Conservation (phyloP, 495 filamentous ascomycete genomes). For the Cladorrhinum samala region DNA sequence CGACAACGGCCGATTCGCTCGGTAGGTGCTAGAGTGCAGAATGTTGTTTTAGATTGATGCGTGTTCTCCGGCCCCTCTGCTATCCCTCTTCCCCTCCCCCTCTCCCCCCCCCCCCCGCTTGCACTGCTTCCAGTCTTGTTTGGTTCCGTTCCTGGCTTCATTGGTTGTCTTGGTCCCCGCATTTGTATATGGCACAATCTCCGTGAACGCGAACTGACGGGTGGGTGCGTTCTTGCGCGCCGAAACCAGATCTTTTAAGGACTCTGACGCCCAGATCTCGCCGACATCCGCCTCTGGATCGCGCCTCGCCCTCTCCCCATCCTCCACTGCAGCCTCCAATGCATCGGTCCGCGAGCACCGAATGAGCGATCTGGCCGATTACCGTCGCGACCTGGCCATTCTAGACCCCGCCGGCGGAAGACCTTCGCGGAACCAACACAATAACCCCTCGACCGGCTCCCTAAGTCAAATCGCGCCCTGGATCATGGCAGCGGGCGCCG, state of each 20-base stretch:
- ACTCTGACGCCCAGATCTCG: conserved; percentile 46
- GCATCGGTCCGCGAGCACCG: conserved; percentile 41
- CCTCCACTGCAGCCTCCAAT: conserved; percentile 38
- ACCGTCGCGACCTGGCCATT: conserved; percentile 66
- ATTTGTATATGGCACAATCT: neutral
- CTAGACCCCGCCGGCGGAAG: conserved; percentile 54
- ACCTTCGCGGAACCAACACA: conserved; percentile 44
- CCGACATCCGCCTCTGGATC: conserved; percentile 40
- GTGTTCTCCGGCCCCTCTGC: neutral
- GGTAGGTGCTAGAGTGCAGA: conserved; percentile 27
- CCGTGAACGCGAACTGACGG: conserved; percentile 21
- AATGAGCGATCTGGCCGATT: conserved; percentile 54
- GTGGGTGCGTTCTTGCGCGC: conserved; percentile 24
- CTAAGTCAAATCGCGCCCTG: conserved; percentile 42
- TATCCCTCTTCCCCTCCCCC: conserved; percentile 2
- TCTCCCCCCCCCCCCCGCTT: too few species aligned
- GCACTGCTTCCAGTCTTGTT: too few species aligned
- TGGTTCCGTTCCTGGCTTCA: conserved; percentile 14
- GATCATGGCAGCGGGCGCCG: conserved; percentile 36
- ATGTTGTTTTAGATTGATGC: neutral
- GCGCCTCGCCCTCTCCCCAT: conserved; percentile 41
- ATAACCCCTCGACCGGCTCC: conserved; percentile 45
- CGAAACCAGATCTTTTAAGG: conserved; percentile 26
- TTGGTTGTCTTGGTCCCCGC: neutral
- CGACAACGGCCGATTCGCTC: conserved; percentile 38